These are phyloP conservation scores for Cryphonectria parasitica DNA, from an alignment of 2,329 filamentous ascomycete species.

Conservation along the genomic window DNA sequence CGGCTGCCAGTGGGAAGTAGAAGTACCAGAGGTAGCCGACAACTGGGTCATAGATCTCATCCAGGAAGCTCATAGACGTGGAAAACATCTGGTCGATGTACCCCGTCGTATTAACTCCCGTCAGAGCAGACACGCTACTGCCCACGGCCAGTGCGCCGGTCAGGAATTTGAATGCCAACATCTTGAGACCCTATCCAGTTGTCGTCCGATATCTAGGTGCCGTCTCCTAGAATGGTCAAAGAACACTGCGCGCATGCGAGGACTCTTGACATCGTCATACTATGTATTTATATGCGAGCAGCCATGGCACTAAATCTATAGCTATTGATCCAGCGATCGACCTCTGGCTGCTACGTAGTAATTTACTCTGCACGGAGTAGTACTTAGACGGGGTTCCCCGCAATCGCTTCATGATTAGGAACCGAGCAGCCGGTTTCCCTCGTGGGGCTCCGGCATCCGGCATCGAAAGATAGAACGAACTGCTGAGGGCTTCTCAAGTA, in stretches of 20 bases:
- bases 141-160: conserved; percentile 19
- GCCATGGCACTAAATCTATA: neutral
- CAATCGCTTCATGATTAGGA: conserved; percentile 2
- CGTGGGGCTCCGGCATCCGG: neutral
- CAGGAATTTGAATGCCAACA: conserved; percentile 17
- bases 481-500: too few relatives aligned
- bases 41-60: conserved; percentile 55
- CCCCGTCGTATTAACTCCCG: conserved; percentile 15
- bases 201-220: neutral
- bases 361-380: conserved; percentile 5
- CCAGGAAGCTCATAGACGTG: conserved; percentile 59
- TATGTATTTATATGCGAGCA: conserved; percentile 10
- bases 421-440: neutral
- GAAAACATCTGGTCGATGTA: conserved; percentile 42
- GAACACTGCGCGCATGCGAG: neutral
- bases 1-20: conserved; percentile 47
- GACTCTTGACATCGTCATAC: neutral
- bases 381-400: conserved; percentile 20
- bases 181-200: conserved; percentile 4
- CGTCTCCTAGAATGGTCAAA: neutral
- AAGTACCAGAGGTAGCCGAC: conserved; percentile 59
- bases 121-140: conserved; percentile 15
- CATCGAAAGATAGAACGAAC: conserved; percentile 13
- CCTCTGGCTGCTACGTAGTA: conserved; percentile 6
- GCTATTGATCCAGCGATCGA: neutral